Conservation (phyloP, 192 early-diverging fungal species). For the Phycomyces nitens region DNA sequence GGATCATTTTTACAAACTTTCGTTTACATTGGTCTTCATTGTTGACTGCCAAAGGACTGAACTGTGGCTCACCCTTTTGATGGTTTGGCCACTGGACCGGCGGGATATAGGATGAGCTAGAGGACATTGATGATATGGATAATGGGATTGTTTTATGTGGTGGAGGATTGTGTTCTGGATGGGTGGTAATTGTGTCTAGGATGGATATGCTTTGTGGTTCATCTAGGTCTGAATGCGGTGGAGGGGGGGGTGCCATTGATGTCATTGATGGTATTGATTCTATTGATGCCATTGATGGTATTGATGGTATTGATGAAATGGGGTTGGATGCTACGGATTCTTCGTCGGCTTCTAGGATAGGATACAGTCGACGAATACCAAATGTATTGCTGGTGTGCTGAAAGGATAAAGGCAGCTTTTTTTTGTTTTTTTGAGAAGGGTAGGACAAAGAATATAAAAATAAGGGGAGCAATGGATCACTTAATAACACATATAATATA, state of each 20-base stretch:
- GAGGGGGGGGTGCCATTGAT: not conserved
- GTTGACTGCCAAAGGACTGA: not conserved
- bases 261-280: not conserved
- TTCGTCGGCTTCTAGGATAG: not conserved
- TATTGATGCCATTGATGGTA: not conserved
- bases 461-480: not conserved
- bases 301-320: not conserved
- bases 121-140: not conserved
- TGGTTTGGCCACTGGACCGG: not conserved
- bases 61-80: not conserved
- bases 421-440: not conserved
- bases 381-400: not conserved
- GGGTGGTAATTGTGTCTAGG: not conserved
- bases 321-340: not conserved
- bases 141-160: not conserved
- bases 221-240: too few relatives aligned
- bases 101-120: not conserved
- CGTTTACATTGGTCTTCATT: constrained; percentile 25
- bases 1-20: constrained; percentile 31
- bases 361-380: not conserved
- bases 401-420: not conserved
- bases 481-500: not conserved
- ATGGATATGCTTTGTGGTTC: too few relatives aligned
- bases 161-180: not conserved
- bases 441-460: not conserved